Evolutionary conservation across 1,139 yeast species (phyloP), one percentile per base, ranked within the genome.

Genomic region (Diutina rugosa): DNA sequence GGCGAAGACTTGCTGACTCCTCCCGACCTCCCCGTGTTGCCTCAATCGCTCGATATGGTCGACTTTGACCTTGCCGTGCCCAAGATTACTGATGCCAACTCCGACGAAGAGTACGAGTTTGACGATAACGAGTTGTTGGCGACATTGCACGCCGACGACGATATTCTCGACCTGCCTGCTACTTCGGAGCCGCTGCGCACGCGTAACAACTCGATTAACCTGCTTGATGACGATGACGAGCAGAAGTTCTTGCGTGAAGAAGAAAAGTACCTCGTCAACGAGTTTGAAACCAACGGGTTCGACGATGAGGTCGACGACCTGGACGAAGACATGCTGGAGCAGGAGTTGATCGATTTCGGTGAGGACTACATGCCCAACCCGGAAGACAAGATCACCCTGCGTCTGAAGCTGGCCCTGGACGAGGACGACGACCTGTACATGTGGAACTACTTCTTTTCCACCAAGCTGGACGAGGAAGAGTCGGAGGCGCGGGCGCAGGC

Each of bases 101-200:
- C 79, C 0, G 90, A 85, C 59, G 88, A 80, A 10, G 85, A 81
- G 63, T 80, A 84, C 64, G 89, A 85, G 63, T 81, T 85, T 59
- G 90, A 85, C 65, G 87, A 84, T 63, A 85, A 85, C 62, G 87
- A 84, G 60, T 74, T 85, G 58, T 76, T 85, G 57, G 85, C 85
- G 51, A 84, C 90, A 0, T 72, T 83, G 56, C 87, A 84, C 61
- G 87, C 84, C 28, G 88, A 84, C 63, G 80, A 48, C 28, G 87
- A 82, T 61, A 69, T 77, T 46, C 78, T 78, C 51, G 84, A 80
- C 60, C 41, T 29, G 41, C 41, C 41, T 3, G 21, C 44, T 4
- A n/a, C 18, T 9, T 12, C 38, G 35, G 51, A 47, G n/a, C n/a
- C 28, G n/a, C 29, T n/a, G 29, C 41, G 53, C 28, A n/a, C 44